Base-by-base conservation (phyloP, 495 filamentous ascomycete genomes). In the Penicillium chermesinum region DNA sequence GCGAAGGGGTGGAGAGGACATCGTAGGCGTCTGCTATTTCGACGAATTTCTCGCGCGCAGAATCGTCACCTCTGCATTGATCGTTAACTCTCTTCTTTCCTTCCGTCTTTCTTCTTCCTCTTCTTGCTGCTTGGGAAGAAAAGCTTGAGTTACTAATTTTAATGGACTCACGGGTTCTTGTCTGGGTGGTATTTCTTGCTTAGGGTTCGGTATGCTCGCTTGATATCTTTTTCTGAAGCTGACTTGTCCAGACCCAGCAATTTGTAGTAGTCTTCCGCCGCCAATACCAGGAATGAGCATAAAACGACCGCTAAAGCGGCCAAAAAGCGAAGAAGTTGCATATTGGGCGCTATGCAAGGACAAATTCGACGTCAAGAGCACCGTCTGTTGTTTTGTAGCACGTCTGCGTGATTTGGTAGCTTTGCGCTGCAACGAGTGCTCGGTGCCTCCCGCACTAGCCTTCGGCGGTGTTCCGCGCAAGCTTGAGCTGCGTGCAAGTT, bases 171-270 rank as follows among this genome's bases (percentile, higher is more conserved):
- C 88, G 93, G 93, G 54, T 99, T 99, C 79, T 99, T 99, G 64
- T 99, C 93, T 1, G 93, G 93, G 59, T 99, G 93, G 66, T 78
- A 96, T 70, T 95, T 95, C 70, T 96, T 96, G 76, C 87, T 93
- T 3, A 97, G 72, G 40, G 80, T 85, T 41, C 89, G 81, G 67
- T 99, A 99, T 27, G 93, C 94, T n/a, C 85, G 82, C 70, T 97
- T 99, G 69, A 98, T 90, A 61, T 97, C 89, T 56, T 81, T 82
- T 40, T 96, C 91, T 12, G 81, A 86, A 2, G 93, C 91, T 16
- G 81, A 74, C 62, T 85, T 89, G 61, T 86, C 77, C 58, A 98
- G 64, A 40, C 86, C 88, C 25, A 98, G 80, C 36, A 94, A 75
- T 78, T 95, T 94, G 65, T 98, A 98, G 67, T 88, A 97, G 61